A percentile compares a stretch with the other conserved stretches of the same genome.
Evolutionary conservation across 192 early-diverging fungal genomes (phyloP).

Genomic region (Cetraspora pellucida): DNA sequence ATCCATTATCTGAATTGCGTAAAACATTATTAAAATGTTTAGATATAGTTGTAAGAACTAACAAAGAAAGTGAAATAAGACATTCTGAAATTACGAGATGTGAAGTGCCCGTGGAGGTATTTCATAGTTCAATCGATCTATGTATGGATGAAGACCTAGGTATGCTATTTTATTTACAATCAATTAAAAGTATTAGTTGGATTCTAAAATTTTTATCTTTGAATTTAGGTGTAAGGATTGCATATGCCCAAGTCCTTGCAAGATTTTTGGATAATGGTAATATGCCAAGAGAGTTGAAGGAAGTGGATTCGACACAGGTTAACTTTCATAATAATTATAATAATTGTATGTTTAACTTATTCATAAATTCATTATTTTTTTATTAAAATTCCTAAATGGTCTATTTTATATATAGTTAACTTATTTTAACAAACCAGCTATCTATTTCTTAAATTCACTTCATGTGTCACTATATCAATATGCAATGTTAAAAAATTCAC

Average conservation of each 20-base stretch:
- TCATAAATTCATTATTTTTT: background rate
- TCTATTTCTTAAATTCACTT: constrained; percentile 28
- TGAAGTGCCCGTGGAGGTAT: constrained; percentile 44
- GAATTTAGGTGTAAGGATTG: constrained; percentile 42
- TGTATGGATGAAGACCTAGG: constrained; percentile 39
- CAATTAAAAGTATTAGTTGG: background rate
- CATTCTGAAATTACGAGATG: constrained; percentile 37
- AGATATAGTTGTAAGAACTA: constrained; percentile 44
- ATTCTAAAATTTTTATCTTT: constrained; percentile 5
- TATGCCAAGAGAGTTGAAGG: constrained; percentile 10
- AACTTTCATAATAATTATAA: background rate
- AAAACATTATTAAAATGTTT: constrained; percentile 50
- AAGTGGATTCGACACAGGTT: background rate
- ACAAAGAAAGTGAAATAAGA: constrained; percentile 42
- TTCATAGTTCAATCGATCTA: constrained; percentile 42
- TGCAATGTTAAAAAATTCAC: background rate
- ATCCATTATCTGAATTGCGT: constrained; percentile 46
- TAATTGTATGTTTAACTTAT: background rate
- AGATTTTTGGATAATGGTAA: constrained; percentile 45
- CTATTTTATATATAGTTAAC: background rate
- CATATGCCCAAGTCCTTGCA: constrained; percentile 44
- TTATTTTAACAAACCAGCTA: constrained; percentile 18
- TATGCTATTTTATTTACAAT: background rate
- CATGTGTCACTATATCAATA: constrained; percentile 31
- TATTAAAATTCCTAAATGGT: background rate